Base-by-base conservation (phyloP, 192 early-diverging fungal genomes). In the Podila epigama region DNA sequence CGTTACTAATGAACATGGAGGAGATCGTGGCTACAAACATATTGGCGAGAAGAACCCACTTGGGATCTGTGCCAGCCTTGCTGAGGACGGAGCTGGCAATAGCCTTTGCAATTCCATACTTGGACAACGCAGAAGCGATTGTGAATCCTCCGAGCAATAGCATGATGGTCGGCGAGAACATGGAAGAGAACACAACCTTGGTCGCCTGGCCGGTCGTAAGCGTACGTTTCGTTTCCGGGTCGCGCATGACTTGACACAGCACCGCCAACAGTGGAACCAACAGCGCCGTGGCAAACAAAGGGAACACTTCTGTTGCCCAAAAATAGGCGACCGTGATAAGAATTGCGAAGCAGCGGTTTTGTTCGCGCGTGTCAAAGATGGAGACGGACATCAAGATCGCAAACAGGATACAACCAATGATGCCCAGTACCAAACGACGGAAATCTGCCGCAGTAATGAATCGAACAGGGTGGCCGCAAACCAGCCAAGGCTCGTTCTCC, bases 301-400 rank as follows among this genome's bases (percentile, higher is more conserved):
- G 92, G 25, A 93, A 75, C 7, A 85, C 88, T 71, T 91, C 95
- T 18, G 91, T 92, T 1, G 94, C 95, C 95, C 95, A 97, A 52
- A 97, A 80, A 41, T 90, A 82, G 44, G 93, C 93, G 40, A 89
- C 90, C 39, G 90, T 91, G 35, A 97, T 84, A 22, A 97, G 83
- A 56, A 97, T 86, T 1, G 93, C 95, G 79, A 95, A 92, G 81
- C 95, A 97, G 31, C 92, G 87, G 56, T 94, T 90, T 80, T 95
- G 90, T 69, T 92, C 91, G 0, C 50, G 66, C 13, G 85, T 83
- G 27, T 82, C 85, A 81, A 96, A 96, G 40, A 89, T 79, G 6
- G 85, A 73, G 63, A 88, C 70, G 2, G 69, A 64, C 69, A 92
- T 82, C 42, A 92, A 68, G 7, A 86, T 41, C 32, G 72, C 86